phyloP scores from a whole-genome alignment of 1,139 yeast genomes.

The Kodamaea alishanica region DNA sequence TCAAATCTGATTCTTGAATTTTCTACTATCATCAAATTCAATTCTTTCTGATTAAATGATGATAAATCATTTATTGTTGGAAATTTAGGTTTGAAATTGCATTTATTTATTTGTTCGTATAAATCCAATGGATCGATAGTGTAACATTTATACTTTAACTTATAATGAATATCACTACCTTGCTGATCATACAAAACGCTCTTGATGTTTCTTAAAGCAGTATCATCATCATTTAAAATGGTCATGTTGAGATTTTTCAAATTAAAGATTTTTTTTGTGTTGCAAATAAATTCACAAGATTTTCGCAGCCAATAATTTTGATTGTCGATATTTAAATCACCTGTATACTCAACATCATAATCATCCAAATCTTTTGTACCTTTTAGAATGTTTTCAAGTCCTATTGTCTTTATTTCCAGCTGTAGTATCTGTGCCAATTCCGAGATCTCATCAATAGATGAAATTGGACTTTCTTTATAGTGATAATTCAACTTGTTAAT shows the following conservation, averaged over 20 bases:
- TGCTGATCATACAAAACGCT: neutral
- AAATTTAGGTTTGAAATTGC: slow-evolving; percentile 1
- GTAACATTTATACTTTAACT: slow-evolving; percentile 16
- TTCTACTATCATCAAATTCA: slow-evolving; percentile 6
- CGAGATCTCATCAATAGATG: slow-evolving; percentile 47
- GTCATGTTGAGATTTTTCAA: slow-evolving; percentile 26
- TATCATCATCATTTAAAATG: neutral
- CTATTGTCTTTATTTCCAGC: slow-evolving; percentile 22
- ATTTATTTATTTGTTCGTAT: slow-evolving; percentile 1
- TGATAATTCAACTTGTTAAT: slow-evolving; percentile 44
- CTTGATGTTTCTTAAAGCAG: neutral
- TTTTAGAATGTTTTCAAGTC: slow-evolving; percentile 36
- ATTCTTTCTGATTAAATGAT: slow-evolving; percentile 6
- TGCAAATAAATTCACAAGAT: slow-evolving; percentile 30
- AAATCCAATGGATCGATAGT: slow-evolving; percentile 10
- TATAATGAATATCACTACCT: slow-evolving; percentile 16
- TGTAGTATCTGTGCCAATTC: slow-evolving; percentile 35
- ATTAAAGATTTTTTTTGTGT: slow-evolving; percentile 23
- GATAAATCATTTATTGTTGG: slow-evolving; percentile 7
- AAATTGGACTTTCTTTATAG: slow-evolving; percentile 27
- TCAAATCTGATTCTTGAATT: neutral
- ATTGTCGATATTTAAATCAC: slow-evolving; percentile 17
- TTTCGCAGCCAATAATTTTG: slow-evolving; percentile 36
- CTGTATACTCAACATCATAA: slow-evolving; percentile 18
- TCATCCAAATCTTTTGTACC: slow-evolving; percentile 30